Evolutionary conservation across 257 asterid species (phyloP), one percentile per base, ranked within the genome.

Genomic region (Lavandula angustifolia): DNA sequence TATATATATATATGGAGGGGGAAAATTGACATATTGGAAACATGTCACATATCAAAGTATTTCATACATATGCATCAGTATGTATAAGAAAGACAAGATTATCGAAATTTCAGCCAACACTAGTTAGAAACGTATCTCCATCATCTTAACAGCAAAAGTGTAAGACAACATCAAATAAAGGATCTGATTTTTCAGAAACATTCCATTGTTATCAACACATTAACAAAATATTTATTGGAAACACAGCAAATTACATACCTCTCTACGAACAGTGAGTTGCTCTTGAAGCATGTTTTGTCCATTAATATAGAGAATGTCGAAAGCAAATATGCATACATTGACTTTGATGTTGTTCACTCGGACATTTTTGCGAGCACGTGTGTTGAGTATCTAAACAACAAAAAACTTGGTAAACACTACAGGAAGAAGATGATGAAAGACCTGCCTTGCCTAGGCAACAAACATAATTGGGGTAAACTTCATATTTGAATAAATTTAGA

Each of bases 291-390:
- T 96, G 68, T 80, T 75, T 74, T 84, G 85, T 52, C 99, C 96
- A 68, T 94, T 79, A 8, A 94, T 78, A 76, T 85, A 86, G 76
- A 94, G 85, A 60, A 90, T 81, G 70, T 94, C 99, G 68, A 94
- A 94, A 41, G 99, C 95, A 79, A n/a, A 94, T 74, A 90, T 86
- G 85, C 95, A 90, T 57, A 94, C 99, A 3, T 79, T 70, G 73
- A 94, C 95, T 82, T 87, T 87, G 70, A 90, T 90, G 18, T 87
- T 96, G 62, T 73, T 75, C 76, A 80, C 60, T 61, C 68, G 79
- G 62, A 90, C 99, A 83, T 94, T 90, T 72, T 94, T 94, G 62
- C 92, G 86, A 72, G 96, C 91, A 68, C 98, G 95, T 0, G 92
- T 87, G 69, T 89, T 87, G 64, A 94, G 95, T 64, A 79, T 69